A percentile compares a stretch with the other conserved stretches of the same genome.
Conservation (phyloP, 2,329 filamentous ascomycete species). For the Hirsutella thompsonii region DNA sequence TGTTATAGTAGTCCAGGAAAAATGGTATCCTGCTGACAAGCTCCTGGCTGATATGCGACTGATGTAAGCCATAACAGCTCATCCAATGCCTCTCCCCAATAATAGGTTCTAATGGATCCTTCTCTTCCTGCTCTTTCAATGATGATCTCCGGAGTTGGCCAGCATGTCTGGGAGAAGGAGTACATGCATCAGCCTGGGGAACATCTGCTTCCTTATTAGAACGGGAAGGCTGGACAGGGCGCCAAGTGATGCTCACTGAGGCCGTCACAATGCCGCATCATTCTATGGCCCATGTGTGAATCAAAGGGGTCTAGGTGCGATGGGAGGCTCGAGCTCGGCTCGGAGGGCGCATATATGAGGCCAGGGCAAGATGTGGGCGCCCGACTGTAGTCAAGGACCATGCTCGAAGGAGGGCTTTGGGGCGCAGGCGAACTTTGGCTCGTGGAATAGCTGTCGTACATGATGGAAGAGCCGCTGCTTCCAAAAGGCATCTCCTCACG, state of each 20-base stretch:
- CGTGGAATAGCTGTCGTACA: constrained; percentile 42
- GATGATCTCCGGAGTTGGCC: constrained; percentile 31
- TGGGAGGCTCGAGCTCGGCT: constrained; percentile 46
- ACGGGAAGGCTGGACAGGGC: constrained; percentile 20
- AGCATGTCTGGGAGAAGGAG: constrained; percentile 34
- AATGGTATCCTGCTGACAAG: constrained; percentile 70
- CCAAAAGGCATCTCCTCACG: constrained; percentile 45
- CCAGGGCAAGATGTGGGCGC: constrained; percentile 48
- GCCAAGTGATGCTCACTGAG: constrained; percentile 34
- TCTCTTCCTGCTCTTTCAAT: constrained; percentile 28
- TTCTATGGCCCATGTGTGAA: constrained; percentile 36
- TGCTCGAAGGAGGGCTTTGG: constrained; percentile 40
- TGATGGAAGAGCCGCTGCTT: constrained; percentile 39
- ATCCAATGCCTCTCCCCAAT: constrained; percentile 34
- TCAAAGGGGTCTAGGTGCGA: constrained; percentile 48
- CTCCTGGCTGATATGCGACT: constrained; percentile 42
- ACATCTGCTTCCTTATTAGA: constrained; percentile 30
- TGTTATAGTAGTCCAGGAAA: constrained; percentile 88
- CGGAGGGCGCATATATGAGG: constrained; percentile 46
- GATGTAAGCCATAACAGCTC: constrained; percentile 28
- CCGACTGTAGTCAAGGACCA: constrained; percentile 42
- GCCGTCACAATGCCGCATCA: constrained; percentile 41
- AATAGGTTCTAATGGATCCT: too few species aligned
- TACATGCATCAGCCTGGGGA: constrained; percentile 39
- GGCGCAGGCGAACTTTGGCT: constrained; percentile 38